Conservation (phyloP, 1,284 basidiomycete genomes). For the Fomitopsis schrenkii region DNA sequence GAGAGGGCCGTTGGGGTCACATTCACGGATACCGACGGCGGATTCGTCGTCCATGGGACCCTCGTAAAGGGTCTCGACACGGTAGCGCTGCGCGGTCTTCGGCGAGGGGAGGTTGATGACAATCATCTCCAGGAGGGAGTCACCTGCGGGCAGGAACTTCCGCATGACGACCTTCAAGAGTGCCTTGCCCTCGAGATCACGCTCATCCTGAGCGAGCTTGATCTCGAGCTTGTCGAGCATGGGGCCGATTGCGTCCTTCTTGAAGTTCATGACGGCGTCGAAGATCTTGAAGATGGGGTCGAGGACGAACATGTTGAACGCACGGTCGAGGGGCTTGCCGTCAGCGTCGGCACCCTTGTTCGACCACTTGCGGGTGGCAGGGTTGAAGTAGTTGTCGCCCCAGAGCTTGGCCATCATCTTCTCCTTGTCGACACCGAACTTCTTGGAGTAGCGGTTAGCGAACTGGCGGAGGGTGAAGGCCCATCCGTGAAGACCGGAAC, state of each 20-base stretch:
- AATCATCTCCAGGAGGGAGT: conserved; percentile 99
- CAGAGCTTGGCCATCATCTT: conserved; percentile 99
- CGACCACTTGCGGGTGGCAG: conserved; percentile 96
- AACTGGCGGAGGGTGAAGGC: conserved; percentile 99
- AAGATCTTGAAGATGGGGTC: conserved; percentile 99
- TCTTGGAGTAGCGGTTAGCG: conserved; percentile 93
- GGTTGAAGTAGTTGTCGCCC: conserved; percentile 99
- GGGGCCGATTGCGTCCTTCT: conserved; percentile 84
- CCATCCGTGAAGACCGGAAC: conserved; percentile 99
- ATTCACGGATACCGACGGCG: conserved; percentile 98
- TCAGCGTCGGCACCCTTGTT: conserved; percentile 77
- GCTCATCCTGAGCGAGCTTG: conserved; percentile 87
- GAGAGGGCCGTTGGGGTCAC: conserved; percentile 95
- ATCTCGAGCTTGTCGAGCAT: conserved; percentile 98
- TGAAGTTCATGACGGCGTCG: conserved; percentile 99
- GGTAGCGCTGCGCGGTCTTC: conserved; percentile 95
- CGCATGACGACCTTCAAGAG: conserved; percentile 99
- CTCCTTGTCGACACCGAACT: conserved; percentile 98
- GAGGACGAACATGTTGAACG: conserved; percentile 95
- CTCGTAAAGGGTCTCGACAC: conserved; percentile 99
- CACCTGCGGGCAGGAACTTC: conserved; percentile 99
- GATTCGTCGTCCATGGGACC: conserved; percentile 99
- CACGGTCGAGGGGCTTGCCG: conserved; percentile 88
- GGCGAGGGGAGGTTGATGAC: conserved; percentile 99
- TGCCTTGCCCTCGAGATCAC: conserved; percentile 93